Percentiles rank a stretch among this genome's conserved stretches.
These are phyloP conservation scores for Acacia concinna DNA, from an alignment of 331 rosid species.

Conservation along the genomic window DNA sequence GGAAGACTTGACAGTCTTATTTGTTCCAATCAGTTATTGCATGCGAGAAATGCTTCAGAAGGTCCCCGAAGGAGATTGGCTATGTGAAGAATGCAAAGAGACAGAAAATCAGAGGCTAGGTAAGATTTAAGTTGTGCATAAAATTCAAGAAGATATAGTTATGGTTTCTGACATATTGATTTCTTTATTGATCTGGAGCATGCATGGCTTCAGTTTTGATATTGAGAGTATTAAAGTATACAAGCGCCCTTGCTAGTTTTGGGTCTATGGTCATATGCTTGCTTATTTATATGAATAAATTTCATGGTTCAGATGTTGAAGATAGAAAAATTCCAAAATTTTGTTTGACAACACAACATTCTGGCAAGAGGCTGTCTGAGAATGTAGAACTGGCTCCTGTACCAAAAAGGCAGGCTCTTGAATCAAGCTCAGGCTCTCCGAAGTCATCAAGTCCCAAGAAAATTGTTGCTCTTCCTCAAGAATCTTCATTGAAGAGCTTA, in stretches of 20 bases:
- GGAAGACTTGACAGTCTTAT: slow-evolving; percentile 25
- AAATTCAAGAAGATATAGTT: background rate
- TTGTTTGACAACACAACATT: slow-evolving; percentile 42
- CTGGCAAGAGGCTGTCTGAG: slow-evolving; percentile 65
- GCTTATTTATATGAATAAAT: slow-evolving; percentile 30
- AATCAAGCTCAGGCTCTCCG: slow-evolving; percentile 59
- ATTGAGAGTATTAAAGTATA: slow-evolving; percentile 14
- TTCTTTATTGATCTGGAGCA: slow-evolving; percentile 23
- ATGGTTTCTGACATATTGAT: slow-evolving; percentile 17
- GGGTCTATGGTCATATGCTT: slow-evolving; percentile 17
- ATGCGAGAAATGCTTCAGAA: slow-evolving; percentile 79
- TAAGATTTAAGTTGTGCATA: slow-evolving; percentile 35
- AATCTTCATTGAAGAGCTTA: slow-evolving; percentile 62
- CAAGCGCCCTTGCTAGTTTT: background rate
- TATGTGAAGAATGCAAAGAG: slow-evolving; percentile 90
- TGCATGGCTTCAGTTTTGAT: slow-evolving; percentile 6
- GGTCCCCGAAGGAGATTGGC: slow-evolving; percentile 84
- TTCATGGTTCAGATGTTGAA: slow-evolving; percentile 53
- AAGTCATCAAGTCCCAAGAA: slow-evolving; percentile 62
- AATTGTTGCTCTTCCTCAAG: slow-evolving; percentile 54
- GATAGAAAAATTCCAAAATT: slow-evolving; percentile 40
- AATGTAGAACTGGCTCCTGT: slow-evolving; percentile 53
- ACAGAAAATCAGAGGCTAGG: slow-evolving; percentile 62
- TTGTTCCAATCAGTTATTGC: slow-evolving; percentile 70
- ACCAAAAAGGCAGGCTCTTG: slow-evolving; percentile 71